Evolutionary conservation across 2,329 filamentous ascomycete genomes (phyloP), one percentile per base, ranked within the genome.

Genomic region (Colletotrichum sansevieriae): DNA sequence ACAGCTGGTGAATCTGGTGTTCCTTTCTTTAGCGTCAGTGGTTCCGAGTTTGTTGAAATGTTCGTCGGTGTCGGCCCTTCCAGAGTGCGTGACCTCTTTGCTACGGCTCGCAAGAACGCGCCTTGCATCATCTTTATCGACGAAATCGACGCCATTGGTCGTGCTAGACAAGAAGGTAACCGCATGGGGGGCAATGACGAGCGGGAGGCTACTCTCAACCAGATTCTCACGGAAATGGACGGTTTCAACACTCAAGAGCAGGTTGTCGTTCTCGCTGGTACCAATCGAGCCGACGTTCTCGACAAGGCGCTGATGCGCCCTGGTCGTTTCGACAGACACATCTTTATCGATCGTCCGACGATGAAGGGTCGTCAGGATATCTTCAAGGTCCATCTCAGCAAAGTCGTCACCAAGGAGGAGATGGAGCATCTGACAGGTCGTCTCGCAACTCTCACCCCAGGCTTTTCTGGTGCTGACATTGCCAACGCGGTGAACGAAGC

Each of bases 71-170:
- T 99, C 69, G 96, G 96, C 80, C 93, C 96, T 20, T 98, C 95
- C 35, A 90, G 96, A 81, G 96, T 99, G 58, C 90, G 96, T 75
- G 96, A 99, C 80, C 84, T 99, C 60, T 99, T 99, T 76, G 91
- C 94, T 65, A 97, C 93, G 74, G 96, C 96, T 18, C 90, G 96
- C 67, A 98, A 98, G 85, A 97, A 93, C 81, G 93, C 96, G 0
- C 96, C 96, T 3, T 99, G 96, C 82, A 99, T 99, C 81, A 97
- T 99, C 80, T 99, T 99, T 84, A 98, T 99, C 73, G 96, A 99
- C 78, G 96, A 99, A 81, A 99, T 99, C 75, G 96, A 99, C 79
- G 96, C 96, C 66, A 98, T 99, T 75, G 96, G 96, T 74, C 94
- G 95, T 78, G 92, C 95, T 63, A 90, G 96, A 82, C 86, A 91